phyloP scores from a whole-genome alignment of 2,329 filamentous ascomycete species.

The Calonectria hongkongensis region DNA sequence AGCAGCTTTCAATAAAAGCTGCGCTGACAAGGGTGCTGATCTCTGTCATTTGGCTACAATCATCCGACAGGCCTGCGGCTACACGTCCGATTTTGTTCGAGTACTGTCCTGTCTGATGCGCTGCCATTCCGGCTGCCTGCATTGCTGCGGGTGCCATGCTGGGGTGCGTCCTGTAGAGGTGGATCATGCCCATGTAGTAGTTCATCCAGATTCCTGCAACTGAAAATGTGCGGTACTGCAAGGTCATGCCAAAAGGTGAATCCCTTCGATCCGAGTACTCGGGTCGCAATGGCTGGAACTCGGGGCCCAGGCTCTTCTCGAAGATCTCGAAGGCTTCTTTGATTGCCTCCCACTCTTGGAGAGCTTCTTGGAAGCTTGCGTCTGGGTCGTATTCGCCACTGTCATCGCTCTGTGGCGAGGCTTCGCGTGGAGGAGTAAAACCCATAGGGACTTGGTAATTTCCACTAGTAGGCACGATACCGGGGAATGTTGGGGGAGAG shows the following conservation, averaged over 20 bases:
- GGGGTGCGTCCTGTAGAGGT: slow-evolving; percentile 88
- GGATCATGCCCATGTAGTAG: slow-evolving; percentile 89
- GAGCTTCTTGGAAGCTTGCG: slow-evolving; percentile 79
- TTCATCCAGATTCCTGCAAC: slow-evolving; percentile 92
- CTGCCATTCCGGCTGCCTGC: slow-evolving; percentile 87
- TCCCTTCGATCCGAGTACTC: slow-evolving; percentile 78
- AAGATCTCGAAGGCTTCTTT: slow-evolving; percentile 82
- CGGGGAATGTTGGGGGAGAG: slow-evolving; percentile 69
- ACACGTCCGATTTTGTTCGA: slow-evolving; percentile 88
- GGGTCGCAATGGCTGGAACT: slow-evolving; percentile 84
- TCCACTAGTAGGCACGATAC: slow-evolving; percentile 73
- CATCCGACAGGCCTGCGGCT: slow-evolving; percentile 80
- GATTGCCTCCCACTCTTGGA: slow-evolving; percentile 87
- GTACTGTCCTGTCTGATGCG: slow-evolving; percentile 80
- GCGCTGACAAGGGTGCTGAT: slow-evolving; percentile 87
- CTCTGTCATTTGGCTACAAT: slow-evolving; percentile 70
- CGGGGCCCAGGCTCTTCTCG: slow-evolving; percentile 78
- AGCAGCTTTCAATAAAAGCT: slow-evolving; percentile 87
- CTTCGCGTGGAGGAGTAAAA: slow-evolving; percentile 70
- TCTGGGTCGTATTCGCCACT: slow-evolving; percentile 76
- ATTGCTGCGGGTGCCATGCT: slow-evolving; percentile 94
- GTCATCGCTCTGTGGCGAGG: slow-evolving; percentile 65
- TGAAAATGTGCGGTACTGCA: slow-evolving; percentile 90
- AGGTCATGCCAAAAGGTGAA: slow-evolving; percentile 86
- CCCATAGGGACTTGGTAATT: slow-evolving; percentile 71